Base-by-base conservation (phyloP, 306 rosid species). In the Dryas drummondii region DNA sequence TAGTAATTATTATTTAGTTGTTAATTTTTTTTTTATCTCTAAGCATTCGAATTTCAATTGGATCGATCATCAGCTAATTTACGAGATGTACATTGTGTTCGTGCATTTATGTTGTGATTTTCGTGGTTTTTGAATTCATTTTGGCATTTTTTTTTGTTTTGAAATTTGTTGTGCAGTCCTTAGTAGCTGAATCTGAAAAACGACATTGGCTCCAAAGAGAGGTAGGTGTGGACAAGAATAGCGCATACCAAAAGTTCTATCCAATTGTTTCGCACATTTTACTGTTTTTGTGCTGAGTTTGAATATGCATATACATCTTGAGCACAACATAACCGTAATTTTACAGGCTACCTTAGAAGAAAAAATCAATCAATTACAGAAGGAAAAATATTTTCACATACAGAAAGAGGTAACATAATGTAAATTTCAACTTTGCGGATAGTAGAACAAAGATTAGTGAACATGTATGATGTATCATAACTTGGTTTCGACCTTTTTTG, bases 331-430 rank as follows among this genome's bases (percentile, higher is more conserved):
- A 51, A 63, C 10, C 53, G 10, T 74, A 70, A 44, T 81, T 79
- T 85, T 67, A 51, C 73, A 81, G 86, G 87, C 75, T 53, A 40
- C 48, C 41, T 61, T 56, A 14, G 80, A 81, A 80, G 88, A 70
- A 80, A 81, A 55, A 41, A 61, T 73, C 66, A 80, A 70, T 71
- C 54, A 78, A 27, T 82, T 78, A 60, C 80, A 65, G 65, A 74
- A 50, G 53, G 84, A 84, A 65, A 83, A 70, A 70, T 82, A 82
- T 46, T 50, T 64, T 62, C 83, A 73, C 78, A 71, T 53, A 73
- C 83, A 69, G 58, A 78, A 81, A 59, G 84, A 78, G 89, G 77
- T 82, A 84, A 76, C 70, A 45, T 51, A 40, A 4, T 47, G 54
- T 51, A 15, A 49, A 47, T 73, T 57, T 51, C 9, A 41, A 66